Evolutionary conservation across 352 stramenopile genomes (phyloP).

Genomic region (Globisporangium carolinianum): DNA sequence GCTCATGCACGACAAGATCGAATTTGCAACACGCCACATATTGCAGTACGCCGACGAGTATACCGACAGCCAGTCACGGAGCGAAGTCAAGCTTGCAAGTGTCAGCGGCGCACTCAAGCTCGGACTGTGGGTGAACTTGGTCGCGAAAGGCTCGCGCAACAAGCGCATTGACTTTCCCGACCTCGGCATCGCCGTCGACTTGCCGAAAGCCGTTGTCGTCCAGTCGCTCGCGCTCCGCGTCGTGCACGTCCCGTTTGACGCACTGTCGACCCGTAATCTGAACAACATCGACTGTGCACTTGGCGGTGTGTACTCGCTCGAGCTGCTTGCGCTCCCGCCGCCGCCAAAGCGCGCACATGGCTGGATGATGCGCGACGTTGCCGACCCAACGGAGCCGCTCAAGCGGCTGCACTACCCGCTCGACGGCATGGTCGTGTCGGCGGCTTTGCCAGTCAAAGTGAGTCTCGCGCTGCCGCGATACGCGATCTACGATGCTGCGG

Average conservation of each 20-base stretch:
- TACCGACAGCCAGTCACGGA: constrained; percentile 39
- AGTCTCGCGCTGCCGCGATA: constrained; percentile 41
- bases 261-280: constrained; percentile 19
- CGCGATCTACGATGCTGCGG: constrained; percentile 33
- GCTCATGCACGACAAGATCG: constrained; percentile 58
- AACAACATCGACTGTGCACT: constrained; percentile 40
- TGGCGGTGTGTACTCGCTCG: constrained; percentile 57
- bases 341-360: constrained; percentile 61
- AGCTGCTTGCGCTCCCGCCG: constrained; percentile 58
- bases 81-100: constrained; percentile 65
- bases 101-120: constrained; percentile 38
- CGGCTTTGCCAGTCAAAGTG: constrained; percentile 59
- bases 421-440: constrained; percentile 64
- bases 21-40: constrained; percentile 53
- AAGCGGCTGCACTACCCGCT: constrained; percentile 68
- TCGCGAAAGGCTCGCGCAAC: constrained; percentile 66
- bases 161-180: constrained; percentile 73
- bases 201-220: constrained; percentile 73
- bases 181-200: constrained; percentile 53
- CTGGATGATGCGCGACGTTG: constrained; percentile 73
- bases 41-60: constrained; percentile 76
- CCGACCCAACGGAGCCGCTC: constrained; percentile 33
- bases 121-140: constrained; percentile 67
- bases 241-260: constrained; percentile 57
- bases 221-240: constrained; percentile 69